phyloP scores from a whole-genome alignment of 176 grass and related monocot species.

The Thinopyrum elongatum region DNA sequence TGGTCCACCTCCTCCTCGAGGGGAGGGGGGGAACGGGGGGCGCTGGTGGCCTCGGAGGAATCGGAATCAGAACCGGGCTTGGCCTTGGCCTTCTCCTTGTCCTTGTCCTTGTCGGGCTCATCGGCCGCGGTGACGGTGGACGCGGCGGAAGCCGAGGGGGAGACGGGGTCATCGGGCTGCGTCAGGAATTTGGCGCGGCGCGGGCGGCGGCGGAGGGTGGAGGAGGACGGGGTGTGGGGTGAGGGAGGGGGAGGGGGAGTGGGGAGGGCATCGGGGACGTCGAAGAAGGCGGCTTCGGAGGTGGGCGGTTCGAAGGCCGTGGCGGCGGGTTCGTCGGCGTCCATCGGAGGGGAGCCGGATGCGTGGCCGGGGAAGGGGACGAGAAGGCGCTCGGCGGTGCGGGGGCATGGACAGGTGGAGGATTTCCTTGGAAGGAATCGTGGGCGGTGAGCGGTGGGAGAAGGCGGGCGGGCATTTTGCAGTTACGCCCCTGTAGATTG shows the following conservation, averaged over 20 bases:
- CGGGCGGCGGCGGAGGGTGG: conserved; percentile 41
- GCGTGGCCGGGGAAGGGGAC: background rate
- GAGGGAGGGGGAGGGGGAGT: background rate
- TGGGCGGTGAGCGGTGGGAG: background rate
- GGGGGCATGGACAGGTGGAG: background rate
- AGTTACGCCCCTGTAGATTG: background rate
- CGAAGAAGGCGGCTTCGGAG: conserved; percentile 40
- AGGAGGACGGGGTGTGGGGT: conserved; percentile 5
- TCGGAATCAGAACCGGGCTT: background rate
- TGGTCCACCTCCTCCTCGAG: background rate
- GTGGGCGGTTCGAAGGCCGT: background rate
- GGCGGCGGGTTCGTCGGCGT: conserved; percentile 16
- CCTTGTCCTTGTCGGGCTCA: conserved; percentile 8
- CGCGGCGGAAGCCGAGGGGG: conserved; percentile 1
- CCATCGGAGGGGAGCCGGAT: conserved; percentile 18
- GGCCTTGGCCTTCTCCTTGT: too few species aligned
- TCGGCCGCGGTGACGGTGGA: conserved; percentile 24
- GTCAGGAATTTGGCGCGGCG: conserved; percentile 17
- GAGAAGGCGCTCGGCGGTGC: background rate
- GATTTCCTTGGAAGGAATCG: conserved; percentile 21
- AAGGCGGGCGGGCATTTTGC: conserved; percentile 10
- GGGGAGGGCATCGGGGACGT: conserved; percentile 35
- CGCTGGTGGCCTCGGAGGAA: conserved; percentile 26
- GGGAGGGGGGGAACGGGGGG: background rate
- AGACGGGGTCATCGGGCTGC: background rate